Percentiles rank a stretch among this genome's conserved stretches.
phyloP scores from a whole-genome alignment of 306 rosid species.

The Trichosanthes cucumerina region DNA sequence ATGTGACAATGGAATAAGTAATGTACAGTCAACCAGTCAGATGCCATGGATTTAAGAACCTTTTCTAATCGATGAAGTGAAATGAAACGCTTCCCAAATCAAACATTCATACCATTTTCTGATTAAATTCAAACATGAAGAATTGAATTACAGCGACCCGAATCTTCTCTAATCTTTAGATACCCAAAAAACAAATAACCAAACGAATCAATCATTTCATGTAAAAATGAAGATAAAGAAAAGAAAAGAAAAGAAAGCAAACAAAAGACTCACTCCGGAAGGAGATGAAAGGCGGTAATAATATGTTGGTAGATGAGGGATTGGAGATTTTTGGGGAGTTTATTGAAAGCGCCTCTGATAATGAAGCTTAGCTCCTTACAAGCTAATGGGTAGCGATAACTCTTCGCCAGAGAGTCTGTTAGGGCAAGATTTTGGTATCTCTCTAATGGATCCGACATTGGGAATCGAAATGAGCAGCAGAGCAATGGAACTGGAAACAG shows the following conservation, averaged over 20 bases:
- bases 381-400: slow-evolving; percentile 46
- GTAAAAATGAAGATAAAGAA: background rate
- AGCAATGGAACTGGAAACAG: background rate
- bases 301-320: slow-evolving; percentile 49
- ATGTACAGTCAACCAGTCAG: background rate
- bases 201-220: background rate
- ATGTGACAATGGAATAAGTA: background rate
- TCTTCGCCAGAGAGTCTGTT: slow-evolving; percentile 28
- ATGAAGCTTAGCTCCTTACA: slow-evolving; percentile 66
- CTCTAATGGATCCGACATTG: slow-evolving; percentile 36
- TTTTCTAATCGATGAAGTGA: background rate
- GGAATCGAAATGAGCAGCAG: background rate
- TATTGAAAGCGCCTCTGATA: slow-evolving; percentile 38
- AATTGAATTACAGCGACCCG: background rate
- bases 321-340: slow-evolving; percentile 61
- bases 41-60: background rate
- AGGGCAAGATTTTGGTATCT: slow-evolving; percentile 47
- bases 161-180: background rate
- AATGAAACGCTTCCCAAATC: background rate
- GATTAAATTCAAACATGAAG: background rate
- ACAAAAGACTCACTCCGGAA: slow-evolving; percentile 42
- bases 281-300: slow-evolving; percentile 71
- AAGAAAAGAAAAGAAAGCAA: background rate
- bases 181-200: background rate
- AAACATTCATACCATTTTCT: background rate